Conservation (phyloP, 176 grass and related monocot species). For the Avena insularis region DNA sequence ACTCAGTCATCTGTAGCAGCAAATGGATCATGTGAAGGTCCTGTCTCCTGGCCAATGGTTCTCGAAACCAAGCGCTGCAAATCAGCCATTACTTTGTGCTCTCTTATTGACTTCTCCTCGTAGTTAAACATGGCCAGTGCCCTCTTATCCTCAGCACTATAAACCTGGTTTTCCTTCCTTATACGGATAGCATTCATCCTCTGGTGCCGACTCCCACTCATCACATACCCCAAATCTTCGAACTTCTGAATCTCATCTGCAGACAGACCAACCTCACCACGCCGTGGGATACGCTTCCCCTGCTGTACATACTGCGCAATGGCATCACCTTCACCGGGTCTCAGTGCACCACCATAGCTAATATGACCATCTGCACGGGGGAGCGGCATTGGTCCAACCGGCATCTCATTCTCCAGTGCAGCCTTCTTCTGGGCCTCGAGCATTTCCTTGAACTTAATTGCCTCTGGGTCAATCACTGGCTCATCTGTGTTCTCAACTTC, state of each 20-base stretch:
- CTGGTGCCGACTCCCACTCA: slow-evolving; percentile 97
- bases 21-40: slow-evolving; percentile 84
- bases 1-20: slow-evolving; percentile 66
- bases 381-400: slow-evolving; percentile 81
- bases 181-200: slow-evolving; percentile 99
- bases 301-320: slow-evolving; percentile 98
- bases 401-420: slow-evolving; percentile 72
- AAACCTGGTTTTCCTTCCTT: slow-evolving; percentile 98
- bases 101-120: slow-evolving; percentile 88
- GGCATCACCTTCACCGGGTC: slow-evolving; percentile 98
- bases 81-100: slow-evolving; percentile 98
- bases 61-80: slow-evolving; percentile 92
- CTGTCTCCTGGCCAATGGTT: slow-evolving; percentile 86
- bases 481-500: slow-evolving; percentile 46
- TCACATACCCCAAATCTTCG: slow-evolving; percentile 89
- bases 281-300: slow-evolving; percentile 95
- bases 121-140: slow-evolving; percentile 98
- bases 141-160: slow-evolving; percentile 98
- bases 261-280: slow-evolving; percentile 97
- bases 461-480: slow-evolving; percentile 76
- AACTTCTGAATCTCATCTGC: slow-evolving; percentile 97
- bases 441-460: slow-evolving; percentile 87
- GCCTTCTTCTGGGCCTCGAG: slow-evolving; percentile 92
- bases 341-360: slow-evolving; percentile 94
- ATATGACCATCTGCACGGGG: slow-evolving; percentile 84